Base-by-base conservation (phyloP, 257 asterid species). In the Ligustrum vulgare region DNA sequence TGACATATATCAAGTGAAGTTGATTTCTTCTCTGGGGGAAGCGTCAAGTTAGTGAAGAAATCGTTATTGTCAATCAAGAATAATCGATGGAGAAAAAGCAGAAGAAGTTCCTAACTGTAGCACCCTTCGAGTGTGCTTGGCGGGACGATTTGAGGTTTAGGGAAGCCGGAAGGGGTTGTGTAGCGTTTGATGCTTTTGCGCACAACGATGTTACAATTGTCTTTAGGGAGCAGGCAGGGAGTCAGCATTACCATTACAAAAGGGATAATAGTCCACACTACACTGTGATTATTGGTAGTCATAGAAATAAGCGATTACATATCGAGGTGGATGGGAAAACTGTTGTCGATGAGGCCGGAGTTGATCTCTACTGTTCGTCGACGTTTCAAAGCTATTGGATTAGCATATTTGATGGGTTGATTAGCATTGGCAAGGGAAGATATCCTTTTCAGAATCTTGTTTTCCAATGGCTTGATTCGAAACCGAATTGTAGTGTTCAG, bases 71-170 rank as follows among this genome's bases (percentile, higher is more conserved):
- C 47, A 43, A 6, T 3, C 68, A 77, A 80, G 73, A 36, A 71
- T 39, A 79, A 86, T 25, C 10, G 67, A 60, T 88, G 96, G 97
- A 91, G 86, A 85, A 88, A 80, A 90, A 86, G 86, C 93, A 82
- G 74, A 91, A 85, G 67, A 87, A 81, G 73, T 87, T 87, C 75
- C 93, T 95, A 6, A 95, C 98, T 0, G 99, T 95, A 47, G 97
- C 99, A 32, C 99, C 99, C 0, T 95, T 95, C 62, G 89, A 95
- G 85, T 95, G 98, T 70, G 97, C 98, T 23, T 95, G 99, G 99
- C 86, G 81, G 5, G 97, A 91, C 64, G 91, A 93, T 80, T 81
- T 93, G 73, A 82, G 94, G 84, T 95, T 95, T 69, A 84, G 86
- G 78, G 98, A 93, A 86, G 98, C 98, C 3, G 99, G 99, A 56